Base-by-base conservation (phyloP, 371 early-diverging fungal genomes). In the Lichtheimia corymbifera region DNA sequence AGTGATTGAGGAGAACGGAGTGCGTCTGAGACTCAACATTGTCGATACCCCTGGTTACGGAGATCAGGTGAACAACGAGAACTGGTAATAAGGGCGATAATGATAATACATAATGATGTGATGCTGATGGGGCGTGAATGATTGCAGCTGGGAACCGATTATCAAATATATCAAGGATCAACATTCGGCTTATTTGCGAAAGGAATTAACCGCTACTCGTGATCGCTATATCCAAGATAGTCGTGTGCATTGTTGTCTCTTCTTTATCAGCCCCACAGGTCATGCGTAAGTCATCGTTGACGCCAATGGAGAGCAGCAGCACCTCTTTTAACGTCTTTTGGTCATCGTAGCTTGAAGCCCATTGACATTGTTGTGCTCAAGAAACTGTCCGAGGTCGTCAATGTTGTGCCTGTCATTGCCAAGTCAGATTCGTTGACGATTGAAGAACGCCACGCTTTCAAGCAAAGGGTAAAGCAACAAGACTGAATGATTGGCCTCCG, bases 151-250 rank as follows among this genome's bases (percentile, higher is more conserved):
- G 93, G 92, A 91, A 63, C 91, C 92, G 25, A 91, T 93, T 51
- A 87, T 93, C 75, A 91, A 91, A 67, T 94, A 95, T 72, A 93
- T 96, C 66, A 91, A 93, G 80, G 94, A 94, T 69, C 95, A 94
- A 76, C 93, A 94, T 75, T 90, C 91, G 22, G 87, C 90, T 61
- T 94, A 91, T 75, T 79, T 94, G 66, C 93, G 88, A 77, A 93
- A 90, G 72, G 95, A 91, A 76, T 80, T 91, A 55, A 91, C 93
- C 55, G 91, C 95, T 50, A 85, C 82, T 61, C 88, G 95, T 63
- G 92, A 92, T 61, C 86, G 91, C 53, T 86, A 87, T 64, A 93
- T 94, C 74, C 88, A 90, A 73, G 95, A 95, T 67, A 89, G 87
- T 40, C 71, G 93, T 60, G 82, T 95, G 64, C 93, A 95, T 69